Conservation (phyloP, 495 filamentous ascomycete species). For the Penicillium argentinense region DNA sequence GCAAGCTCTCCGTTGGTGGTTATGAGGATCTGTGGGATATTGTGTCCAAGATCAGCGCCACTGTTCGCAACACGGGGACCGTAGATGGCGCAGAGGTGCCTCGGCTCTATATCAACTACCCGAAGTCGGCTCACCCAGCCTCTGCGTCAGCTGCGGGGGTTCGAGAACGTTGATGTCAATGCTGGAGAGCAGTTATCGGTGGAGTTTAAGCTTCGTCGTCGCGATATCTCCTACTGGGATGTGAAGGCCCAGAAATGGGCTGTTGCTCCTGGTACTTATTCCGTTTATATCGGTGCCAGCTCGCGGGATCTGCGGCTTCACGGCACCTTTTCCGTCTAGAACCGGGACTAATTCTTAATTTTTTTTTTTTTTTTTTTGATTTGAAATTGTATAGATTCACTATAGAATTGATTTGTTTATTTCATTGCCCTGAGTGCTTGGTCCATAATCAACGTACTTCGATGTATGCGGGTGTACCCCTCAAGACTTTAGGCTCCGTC, state of each 20-base stretch:
- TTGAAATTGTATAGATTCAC: too few species aligned
- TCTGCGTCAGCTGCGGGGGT: conserved; percentile 52
- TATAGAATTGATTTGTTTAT: too few species aligned
- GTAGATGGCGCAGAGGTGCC: conserved; percentile 53
- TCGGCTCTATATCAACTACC: conserved; percentile 64
- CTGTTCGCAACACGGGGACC: conserved; percentile 55
- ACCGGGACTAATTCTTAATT: too few species aligned
- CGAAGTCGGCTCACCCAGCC: conserved; percentile 22
- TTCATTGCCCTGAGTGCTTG: too few species aligned
- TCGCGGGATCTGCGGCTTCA: conserved; percentile 12
- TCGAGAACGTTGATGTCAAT: conserved; percentile 44
- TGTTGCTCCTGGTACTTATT: conserved; percentile 19
- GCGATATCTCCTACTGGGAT: conserved; percentile 65
- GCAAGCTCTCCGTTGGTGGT: conserved; percentile 45
- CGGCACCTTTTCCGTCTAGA: conserved; percentile 50
- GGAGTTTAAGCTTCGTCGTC: conserved; percentile 52
- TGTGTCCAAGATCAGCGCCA: conserved; percentile 46
- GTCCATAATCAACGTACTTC: too few species aligned
- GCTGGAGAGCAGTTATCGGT: conserved; percentile 42
- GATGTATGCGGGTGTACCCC: too few species aligned
- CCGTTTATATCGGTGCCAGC: conserved; percentile 18
- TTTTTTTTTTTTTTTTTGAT: too few species aligned
- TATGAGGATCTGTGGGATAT: conserved; percentile 55
- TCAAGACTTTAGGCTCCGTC: too few species aligned
- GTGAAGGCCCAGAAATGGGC: conserved; percentile 56